These are phyloP conservation scores for Backusella liffmaniae DNA, from an alignment of 192 early-diverging fungal genomes.

Conservation along the genomic window DNA sequence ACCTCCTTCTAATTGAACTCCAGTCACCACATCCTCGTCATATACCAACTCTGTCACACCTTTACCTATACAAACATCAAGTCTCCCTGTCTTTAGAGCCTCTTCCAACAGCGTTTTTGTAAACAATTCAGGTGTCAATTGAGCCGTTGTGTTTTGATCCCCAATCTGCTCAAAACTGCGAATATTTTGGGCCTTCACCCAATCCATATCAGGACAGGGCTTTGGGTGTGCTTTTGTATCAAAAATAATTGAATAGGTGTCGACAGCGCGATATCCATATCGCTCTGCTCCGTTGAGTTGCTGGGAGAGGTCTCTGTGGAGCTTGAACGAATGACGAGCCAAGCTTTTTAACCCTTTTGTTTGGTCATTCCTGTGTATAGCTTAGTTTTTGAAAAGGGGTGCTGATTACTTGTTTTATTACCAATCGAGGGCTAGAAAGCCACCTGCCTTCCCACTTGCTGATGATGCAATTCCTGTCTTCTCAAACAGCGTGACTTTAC, in stretches of 20 bases:
- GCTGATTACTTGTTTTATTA: neutral
- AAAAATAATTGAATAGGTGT: constrained; percentile 33
- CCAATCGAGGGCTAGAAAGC: constrained; percentile 48
- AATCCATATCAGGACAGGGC: neutral
- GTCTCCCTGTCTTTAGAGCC: constrained; percentile 28
- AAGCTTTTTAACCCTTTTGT: neutral
- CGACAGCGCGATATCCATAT: constrained; percentile 42
- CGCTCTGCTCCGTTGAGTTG: constrained; percentile 28
- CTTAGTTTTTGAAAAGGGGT: neutral
- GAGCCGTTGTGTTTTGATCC: constrained; percentile 35
- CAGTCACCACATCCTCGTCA: constrained; percentile 11
- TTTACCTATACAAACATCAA: constrained; percentile 23
- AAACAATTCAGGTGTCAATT: constrained; percentile 41
- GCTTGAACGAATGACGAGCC: constrained; percentile 37
- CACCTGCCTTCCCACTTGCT: constrained; percentile 49
- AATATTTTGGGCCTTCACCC: constrained; percentile 19
- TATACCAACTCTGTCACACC: constrained; percentile 18
- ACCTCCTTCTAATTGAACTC: constrained; percentile 30
- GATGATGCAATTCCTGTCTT: constrained; percentile 39
- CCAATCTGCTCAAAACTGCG: constrained; percentile 25
- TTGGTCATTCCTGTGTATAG: neutral
- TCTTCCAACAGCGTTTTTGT: constrained; percentile 34
- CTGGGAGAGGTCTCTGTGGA: constrained; percentile 42
- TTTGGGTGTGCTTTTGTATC: neutral
- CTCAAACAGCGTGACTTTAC: constrained; percentile 43